phyloP scores from a whole-genome alignment of 169 alveolate genomes.

The Cryptosporidium parvum region DNA sequence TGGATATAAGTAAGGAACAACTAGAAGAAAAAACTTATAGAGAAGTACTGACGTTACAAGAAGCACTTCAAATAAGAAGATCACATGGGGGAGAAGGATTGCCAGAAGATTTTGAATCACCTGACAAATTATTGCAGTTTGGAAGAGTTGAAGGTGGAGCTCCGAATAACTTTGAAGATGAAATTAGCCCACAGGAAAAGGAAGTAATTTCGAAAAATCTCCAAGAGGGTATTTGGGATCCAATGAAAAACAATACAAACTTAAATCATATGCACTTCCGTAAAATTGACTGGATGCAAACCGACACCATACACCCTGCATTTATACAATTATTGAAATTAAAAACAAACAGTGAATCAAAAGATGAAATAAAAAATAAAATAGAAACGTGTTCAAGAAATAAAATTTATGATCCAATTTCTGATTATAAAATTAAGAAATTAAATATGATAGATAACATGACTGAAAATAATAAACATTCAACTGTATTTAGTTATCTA shows the following conservation, averaged over 20 bases:
- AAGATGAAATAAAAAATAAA: constrained; percentile 3
- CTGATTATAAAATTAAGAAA: constrained; percentile 28
- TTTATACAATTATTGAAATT: constrained; percentile 8
- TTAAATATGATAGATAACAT: not conserved
- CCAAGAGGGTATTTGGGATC: constrained; percentile 1
- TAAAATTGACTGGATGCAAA: constrained; percentile 19
- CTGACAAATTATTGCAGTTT: constrained; percentile 44
- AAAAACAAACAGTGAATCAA: not conserved
- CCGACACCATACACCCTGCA: constrained; percentile 50
- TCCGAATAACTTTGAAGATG: constrained; percentile 10
- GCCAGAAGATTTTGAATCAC: constrained; percentile 65
- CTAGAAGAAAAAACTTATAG: not conserved
- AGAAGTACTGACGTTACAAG: constrained; percentile 61
- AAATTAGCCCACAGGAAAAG: not conserved
- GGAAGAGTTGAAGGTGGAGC: constrained; percentile 42
- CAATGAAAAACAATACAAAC: not conserved
- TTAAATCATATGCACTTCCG: not conserved
- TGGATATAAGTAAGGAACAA: not conserved
- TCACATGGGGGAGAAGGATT: constrained; percentile 67
- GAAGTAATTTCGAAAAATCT: not conserved
- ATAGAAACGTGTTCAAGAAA: not conserved
- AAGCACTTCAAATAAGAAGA: constrained; percentile 66
- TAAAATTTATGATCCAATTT: constrained; percentile 62
- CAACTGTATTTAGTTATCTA: constrained; percentile 59
- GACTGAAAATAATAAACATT: not conserved